phyloP scores from a whole-genome alignment of 2,329 filamentous ascomycete species.

The Tolypocladium inflatum region DNA sequence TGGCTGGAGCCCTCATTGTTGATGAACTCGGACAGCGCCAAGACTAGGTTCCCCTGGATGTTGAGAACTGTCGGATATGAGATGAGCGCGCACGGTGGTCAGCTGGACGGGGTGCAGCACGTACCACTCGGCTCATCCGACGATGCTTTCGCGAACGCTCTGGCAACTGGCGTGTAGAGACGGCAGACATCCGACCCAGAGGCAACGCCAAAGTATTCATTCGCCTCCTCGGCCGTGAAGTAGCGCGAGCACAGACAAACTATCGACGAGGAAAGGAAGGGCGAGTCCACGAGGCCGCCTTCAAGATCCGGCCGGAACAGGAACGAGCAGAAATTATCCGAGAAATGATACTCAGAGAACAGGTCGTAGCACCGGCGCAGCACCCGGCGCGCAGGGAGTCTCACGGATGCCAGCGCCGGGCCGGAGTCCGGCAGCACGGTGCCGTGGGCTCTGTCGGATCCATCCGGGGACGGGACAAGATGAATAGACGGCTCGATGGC shows the following conservation, averaged over 20 bases:
- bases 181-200: neutral
- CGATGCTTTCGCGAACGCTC: slow-evolving; percentile 2
- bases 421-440: neutral
- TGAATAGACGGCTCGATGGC: neutral
- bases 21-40: slow-evolving; percentile 4
- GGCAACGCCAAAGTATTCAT: slow-evolving; percentile 2
- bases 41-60: slow-evolving; percentile 10
- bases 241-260: slow-evolving; percentile 8
- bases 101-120: neutral
- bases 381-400: slow-evolving; percentile 1
- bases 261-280: slow-evolving; percentile 4
- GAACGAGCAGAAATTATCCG: slow-evolving; percentile 11
- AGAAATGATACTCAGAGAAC: slow-evolving; percentile 10
- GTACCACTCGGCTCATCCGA: slow-evolving; percentile 7
- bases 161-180: neutral
- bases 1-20: slow-evolving; percentile 10
- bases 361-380: slow-evolving; percentile 1
- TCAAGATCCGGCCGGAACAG: slow-evolving; percentile 10
- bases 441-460: neutral
- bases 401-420: neutral
- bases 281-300: slow-evolving; percentile 2
- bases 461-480: neutral
- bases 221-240: neutral
- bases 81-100: neutral
- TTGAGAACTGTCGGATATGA: slow-evolving; percentile 4